Percentiles rank a stretch among this genome's conserved stretches.
Evolutionary conservation across 441 rosid genomes (phyloP).

Genomic region (Corymbia calophylla): DNA sequence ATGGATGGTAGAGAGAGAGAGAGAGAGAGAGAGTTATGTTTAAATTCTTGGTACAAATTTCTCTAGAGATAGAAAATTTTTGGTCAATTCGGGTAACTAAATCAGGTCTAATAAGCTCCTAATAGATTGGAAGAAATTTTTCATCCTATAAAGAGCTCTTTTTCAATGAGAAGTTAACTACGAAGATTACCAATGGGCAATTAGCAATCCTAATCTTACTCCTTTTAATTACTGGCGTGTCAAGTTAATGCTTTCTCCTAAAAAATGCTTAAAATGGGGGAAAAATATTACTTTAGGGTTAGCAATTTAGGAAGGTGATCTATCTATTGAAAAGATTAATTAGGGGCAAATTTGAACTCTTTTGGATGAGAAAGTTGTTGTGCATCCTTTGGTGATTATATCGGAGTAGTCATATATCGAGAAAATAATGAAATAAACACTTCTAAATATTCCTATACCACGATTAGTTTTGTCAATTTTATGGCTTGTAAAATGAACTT

Average conservation of each 20-base stretch:
- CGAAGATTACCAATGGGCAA: neutral
- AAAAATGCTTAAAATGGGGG: neutral
- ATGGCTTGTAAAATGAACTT: neutral
- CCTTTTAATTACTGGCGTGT: neutral
- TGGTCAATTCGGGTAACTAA: neutral
- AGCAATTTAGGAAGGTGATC: neutral
- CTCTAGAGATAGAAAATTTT: neutral
- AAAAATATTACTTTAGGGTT: neutral
- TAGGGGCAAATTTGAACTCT: neutral
- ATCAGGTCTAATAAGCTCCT: neutral
- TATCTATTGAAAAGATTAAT: neutral
- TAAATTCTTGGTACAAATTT: neutral
- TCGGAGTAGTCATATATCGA: neutral
- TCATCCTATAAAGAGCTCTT: neutral
- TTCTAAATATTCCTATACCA: neutral
- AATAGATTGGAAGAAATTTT: neutral
- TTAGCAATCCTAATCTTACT: neutral
- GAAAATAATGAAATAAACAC: neutral
- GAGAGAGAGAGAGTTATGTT: neutral
- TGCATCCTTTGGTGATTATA: neutral
- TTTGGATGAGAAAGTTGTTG: neutral
- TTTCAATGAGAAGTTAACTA: neutral
- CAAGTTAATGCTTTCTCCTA: neutral
- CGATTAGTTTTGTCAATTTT: neutral
- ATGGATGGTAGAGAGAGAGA: no score